A percentile compares a stretch with the other conserved stretches of the same genome.
These are phyloP conservation scores for Ganoderma sp. DNA, from an alignment of 1,284 basidiomycete genomes.

Conservation along the genomic window DNA sequence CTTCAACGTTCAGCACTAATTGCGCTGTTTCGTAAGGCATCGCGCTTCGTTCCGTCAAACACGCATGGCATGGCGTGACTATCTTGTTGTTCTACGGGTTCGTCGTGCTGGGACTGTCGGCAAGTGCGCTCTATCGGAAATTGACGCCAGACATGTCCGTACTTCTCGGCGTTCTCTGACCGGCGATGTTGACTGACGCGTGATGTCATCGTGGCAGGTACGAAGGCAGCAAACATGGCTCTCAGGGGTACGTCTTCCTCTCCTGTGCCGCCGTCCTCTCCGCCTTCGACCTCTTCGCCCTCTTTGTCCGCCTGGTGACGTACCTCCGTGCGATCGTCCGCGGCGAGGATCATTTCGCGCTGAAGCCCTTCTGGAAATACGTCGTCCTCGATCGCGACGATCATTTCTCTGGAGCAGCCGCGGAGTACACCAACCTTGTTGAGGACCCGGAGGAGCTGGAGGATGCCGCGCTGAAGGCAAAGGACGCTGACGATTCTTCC, in stretches of 20 bases:
- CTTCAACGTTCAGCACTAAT: constrained; percentile 18
- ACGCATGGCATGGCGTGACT: constrained; percentile 61
- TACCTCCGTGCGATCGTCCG: constrained; percentile 48
- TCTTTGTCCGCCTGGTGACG: constrained; percentile 53
- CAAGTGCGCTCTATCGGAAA: constrained; percentile 72
- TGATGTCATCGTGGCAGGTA: constrained; percentile 56
- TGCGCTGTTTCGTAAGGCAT: constrained; percentile 57
- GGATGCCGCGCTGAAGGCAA: constrained; percentile 44
- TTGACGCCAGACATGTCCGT: constrained; percentile 81
- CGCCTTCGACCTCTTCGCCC: constrained; percentile 58
- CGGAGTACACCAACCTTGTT: constrained; percentile 60
- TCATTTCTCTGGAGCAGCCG: constrained; percentile 28
- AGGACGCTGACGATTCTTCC: constrained; percentile 33
- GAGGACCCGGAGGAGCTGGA: constrained; percentile 63
- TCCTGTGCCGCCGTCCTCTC: constrained; percentile 62
- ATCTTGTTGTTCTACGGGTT: constrained; percentile 64
- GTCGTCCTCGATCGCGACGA: constrained; percentile 58
- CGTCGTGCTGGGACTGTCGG: constrained; percentile 61
- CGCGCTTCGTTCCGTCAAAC: constrained; percentile 73
- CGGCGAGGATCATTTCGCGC: constrained; percentile 50
- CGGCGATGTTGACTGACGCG: constrained; percentile 21
- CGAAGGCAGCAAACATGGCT: constrained; percentile 65
- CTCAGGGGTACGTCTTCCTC: constrained; percentile 59
- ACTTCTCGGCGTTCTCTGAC: constrained; percentile 18
- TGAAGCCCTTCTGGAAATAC: constrained; percentile 59